These are phyloP conservation scores for Ogataea minuta DNA, from an alignment of 805 yeast genomes.

Conservation along the genomic window DNA sequence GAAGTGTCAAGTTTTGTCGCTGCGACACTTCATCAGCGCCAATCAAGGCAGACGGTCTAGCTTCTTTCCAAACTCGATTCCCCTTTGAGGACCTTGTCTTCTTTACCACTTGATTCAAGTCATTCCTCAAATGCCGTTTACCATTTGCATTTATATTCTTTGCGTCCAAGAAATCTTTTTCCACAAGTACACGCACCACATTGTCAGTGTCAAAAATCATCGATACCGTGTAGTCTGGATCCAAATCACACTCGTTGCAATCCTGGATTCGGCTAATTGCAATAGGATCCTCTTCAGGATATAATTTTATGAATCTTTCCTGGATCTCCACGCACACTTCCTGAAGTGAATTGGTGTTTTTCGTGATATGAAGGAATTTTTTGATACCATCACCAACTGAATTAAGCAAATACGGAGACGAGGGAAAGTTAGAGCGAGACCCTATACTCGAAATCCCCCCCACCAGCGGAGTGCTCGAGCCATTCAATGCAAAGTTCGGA, in stretches of 20 bases:
- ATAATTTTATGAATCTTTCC: slow-evolving; percentile 56
- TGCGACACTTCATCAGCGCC: slow-evolving; percentile 4
- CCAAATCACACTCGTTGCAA: slow-evolving; percentile 66
- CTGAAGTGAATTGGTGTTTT: slow-evolving; percentile 43
- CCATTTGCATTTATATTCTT: slow-evolving; percentile 9
- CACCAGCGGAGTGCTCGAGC: slow-evolving; percentile 29
- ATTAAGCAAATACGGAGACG: slow-evolving; percentile 17
- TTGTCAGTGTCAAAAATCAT: slow-evolving; percentile 59
- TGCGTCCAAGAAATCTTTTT: slow-evolving; percentile 34
- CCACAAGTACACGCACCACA: slow-evolving; percentile 45
- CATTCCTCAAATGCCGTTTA: slow-evolving; percentile 26
- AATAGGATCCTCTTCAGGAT: slow-evolving; percentile 59
- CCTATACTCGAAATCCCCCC: slow-evolving; percentile 10
- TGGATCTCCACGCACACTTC: slow-evolving; percentile 53
- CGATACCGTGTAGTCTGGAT: slow-evolving; percentile 66
- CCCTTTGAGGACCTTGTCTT: slow-evolving; percentile 29
- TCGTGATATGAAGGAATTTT: slow-evolving; percentile 66
- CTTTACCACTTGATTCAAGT: slow-evolving; percentile 30
- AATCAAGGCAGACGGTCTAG: slow-evolving; percentile 3
- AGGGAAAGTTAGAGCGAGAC: slow-evolving; percentile 9
- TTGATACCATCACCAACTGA: slow-evolving; percentile 16
- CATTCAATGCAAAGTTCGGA: slow-evolving; percentile 21
- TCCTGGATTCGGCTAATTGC: slow-evolving; percentile 66
- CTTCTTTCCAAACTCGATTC: slow-evolving; percentile 22
- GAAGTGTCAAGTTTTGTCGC: slow-evolving; percentile 18